Evolutionary conservation across 495 filamentous ascomycete species (phyloP).

Genomic region (Stereocaulon alpinum): DNA sequence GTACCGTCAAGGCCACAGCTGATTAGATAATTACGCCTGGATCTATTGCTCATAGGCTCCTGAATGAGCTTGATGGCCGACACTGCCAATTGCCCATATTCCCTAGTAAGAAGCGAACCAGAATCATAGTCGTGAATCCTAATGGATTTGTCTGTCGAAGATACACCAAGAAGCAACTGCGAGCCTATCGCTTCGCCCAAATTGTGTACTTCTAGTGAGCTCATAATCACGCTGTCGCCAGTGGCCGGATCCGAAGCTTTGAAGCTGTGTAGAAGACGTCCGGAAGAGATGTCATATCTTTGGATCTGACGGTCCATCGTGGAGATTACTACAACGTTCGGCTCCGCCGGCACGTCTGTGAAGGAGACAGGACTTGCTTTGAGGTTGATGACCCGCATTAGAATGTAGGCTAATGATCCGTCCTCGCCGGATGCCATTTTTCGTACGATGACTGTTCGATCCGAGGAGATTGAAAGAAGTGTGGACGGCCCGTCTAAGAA

Average conservation of each 20-base stretch:
- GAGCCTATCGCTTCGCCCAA: constrained; percentile 27
- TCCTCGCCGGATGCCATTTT: constrained; percentile 52
- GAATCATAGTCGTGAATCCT: constrained; percentile 71
- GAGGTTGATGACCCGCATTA: constrained; percentile 61
- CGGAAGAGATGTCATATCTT: constrained; percentile 62
- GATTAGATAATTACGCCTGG: constrained; percentile 38
- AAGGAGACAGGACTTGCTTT: constrained; percentile 84
- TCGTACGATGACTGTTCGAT: constrained; percentile 72
- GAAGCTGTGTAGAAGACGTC: constrained; percentile 62
- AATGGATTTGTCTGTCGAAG: constrained; percentile 90
- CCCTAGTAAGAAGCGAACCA: constrained; percentile 68
- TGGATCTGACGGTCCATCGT: constrained; percentile 72
- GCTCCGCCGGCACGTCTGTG: constrained; percentile 50
- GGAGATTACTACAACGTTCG: constrained; percentile 58
- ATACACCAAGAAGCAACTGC: constrained; percentile 65
- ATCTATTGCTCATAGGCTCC: constrained; percentile 32
- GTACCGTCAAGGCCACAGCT: constrained; percentile 76
- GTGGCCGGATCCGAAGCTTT: constrained; percentile 68
- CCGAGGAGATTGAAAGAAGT: constrained; percentile 77
- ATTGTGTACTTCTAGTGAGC: constrained; percentile 54
- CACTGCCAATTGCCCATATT: constrained; percentile 89
- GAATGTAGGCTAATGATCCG: constrained; percentile 64
- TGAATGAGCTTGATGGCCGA: constrained; percentile 72
- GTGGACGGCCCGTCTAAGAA: constrained; percentile 55
- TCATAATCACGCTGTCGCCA: constrained; percentile 71